phyloP scores from a whole-genome alignment of 2,329 filamentous ascomycete species.

The Fusarium albidum region DNA sequence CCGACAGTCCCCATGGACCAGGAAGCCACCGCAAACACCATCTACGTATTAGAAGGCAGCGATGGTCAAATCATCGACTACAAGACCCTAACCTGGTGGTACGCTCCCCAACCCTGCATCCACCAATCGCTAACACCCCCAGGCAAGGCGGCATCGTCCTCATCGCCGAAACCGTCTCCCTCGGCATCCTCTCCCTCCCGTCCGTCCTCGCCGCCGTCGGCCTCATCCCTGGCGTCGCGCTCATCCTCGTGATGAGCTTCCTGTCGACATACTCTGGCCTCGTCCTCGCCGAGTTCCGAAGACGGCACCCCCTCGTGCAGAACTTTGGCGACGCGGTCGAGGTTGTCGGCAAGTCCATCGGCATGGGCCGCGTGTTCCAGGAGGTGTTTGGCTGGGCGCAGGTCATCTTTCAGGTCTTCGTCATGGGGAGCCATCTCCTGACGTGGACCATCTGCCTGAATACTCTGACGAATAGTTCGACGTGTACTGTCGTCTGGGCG shows the following conservation, averaged over 20 bases:
- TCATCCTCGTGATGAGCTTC: constrained; percentile 72
- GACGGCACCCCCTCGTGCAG: constrained; percentile 72
- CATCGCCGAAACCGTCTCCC: constrained; percentile 55
- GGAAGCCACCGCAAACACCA: constrained; percentile 7
- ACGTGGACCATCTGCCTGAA: constrained; percentile 74
- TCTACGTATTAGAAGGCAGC: constrained; percentile 11
- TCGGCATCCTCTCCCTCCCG: constrained; percentile 74
- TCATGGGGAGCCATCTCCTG: constrained; percentile 74
- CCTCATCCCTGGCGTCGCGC: constrained; percentile 74
- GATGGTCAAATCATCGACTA: constrained; percentile 45
- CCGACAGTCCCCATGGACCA: constrained; percentile 4
- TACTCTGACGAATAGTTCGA: constrained; percentile 64
- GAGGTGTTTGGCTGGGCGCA: constrained; percentile 68
- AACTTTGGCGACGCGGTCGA: constrained; percentile 73
- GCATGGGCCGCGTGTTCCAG: constrained; percentile 61
- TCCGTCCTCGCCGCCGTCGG: constrained; percentile 77
- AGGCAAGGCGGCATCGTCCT: constrained; percentile 56
- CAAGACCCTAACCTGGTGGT: constrained; percentile 51
- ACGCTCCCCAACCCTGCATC: constrained; percentile 19
- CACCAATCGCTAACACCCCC: neutral
- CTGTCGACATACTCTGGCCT: constrained; percentile 71
- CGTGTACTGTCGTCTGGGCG: constrained; percentile 71
- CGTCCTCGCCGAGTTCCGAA: constrained; percentile 71
- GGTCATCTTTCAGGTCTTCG: constrained; percentile 70
- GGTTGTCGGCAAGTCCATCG: constrained; percentile 56